Base-by-base conservation (phyloP, 805 yeast genomes). In the Wickerhamiella dianesei region DNA sequence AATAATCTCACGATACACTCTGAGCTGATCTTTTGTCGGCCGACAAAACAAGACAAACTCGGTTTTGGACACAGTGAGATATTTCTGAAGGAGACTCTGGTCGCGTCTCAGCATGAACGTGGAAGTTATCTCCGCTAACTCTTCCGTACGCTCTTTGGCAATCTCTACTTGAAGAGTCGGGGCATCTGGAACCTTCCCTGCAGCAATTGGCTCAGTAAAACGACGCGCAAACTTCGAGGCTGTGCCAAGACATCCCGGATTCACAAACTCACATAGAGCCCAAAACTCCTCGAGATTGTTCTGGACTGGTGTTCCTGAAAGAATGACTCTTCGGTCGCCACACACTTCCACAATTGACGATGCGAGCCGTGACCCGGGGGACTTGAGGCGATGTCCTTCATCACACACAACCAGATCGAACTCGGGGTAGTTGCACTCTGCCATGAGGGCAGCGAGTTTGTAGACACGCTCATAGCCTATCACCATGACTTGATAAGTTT, bases 281-380 rank as follows among this genome's bases (percentile, higher is more conserved):
- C 69, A 85, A 60, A 84, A 89, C 59, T 92, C 98, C 2, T 66
- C 66, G 43, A 92, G 71, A 61, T 92, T 95, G 63, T 92, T 92
- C 59, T 92, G 98, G 35, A 92, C 85, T 0, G 95, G 96, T 0
- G 96, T 86, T 0, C 96, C 98, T 0, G 95, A 77, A 4, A 92
- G 65, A 3, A 89, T 57, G 2, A 89, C 66, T 50, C 80, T 76
- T 40, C 70, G 74, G 5, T 68, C 67, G 3, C 80, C 71, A 39
- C 76, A 65, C 16, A 87, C 62, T 1, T 69, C 56, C 37, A 73
- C 75, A 45, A 89, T 65, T 0, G 79, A 76, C 49, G 76, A 77
- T 44, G 86, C 66, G 0, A 82, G 77, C 61, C 85, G 87, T 49
- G 83, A 85, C 8, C 77, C 67, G 3, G 76, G 70, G 54, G 77